phyloP scores from a whole-genome alignment of 1,284 basidiomycete genomes.

The Trametes versicolor region DNA sequence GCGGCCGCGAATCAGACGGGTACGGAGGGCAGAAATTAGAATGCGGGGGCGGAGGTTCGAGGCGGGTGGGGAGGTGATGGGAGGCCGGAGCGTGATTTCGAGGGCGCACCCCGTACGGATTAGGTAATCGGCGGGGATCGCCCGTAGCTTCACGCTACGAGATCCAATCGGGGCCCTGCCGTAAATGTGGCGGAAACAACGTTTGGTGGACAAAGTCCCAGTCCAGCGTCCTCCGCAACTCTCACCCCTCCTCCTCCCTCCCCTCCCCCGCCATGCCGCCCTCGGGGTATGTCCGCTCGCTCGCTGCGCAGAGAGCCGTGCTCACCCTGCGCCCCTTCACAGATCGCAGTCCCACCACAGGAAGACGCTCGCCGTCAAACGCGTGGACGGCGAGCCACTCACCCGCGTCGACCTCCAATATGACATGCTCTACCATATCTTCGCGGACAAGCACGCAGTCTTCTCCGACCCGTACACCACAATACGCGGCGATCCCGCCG shows the following conservation, averaged over 20 bases:
- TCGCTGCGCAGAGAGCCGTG: neutral
- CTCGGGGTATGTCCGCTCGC: constrained; percentile 26
- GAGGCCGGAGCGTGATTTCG: constrained; percentile 9
- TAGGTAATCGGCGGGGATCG: constrained; percentile 37
- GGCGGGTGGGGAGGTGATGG: constrained; percentile 12
- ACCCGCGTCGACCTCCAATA: constrained; percentile 87
- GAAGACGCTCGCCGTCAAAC: constrained; percentile 81
- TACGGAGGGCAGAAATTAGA: neutral
- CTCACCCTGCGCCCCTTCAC: constrained; percentile 32
- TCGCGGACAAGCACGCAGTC: constrained; percentile 71
- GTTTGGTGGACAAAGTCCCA: constrained; percentile 30
- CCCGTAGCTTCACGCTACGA: constrained; percentile 44
- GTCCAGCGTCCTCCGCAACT: constrained; percentile 22
- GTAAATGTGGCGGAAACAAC: constrained; percentile 45
- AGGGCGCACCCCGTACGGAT: constrained; percentile 10
- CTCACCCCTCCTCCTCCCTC: constrained; percentile 21
- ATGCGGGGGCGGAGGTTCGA: constrained; percentile 6
- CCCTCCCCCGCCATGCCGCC: constrained; percentile 31
- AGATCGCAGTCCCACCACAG: constrained; percentile 69
- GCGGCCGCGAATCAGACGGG: neutral
- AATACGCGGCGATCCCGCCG: constrained; percentile 53
- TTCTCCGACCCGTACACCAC: constrained; percentile 71
- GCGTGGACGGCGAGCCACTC: constrained; percentile 79
- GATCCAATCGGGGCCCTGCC: constrained; percentile 44
- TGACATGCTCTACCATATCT: constrained; percentile 84